These are phyloP conservation scores for Agaricales sp. DNA, from an alignment of 1,284 basidiomycete genomes.

Conservation along the genomic window DNA sequence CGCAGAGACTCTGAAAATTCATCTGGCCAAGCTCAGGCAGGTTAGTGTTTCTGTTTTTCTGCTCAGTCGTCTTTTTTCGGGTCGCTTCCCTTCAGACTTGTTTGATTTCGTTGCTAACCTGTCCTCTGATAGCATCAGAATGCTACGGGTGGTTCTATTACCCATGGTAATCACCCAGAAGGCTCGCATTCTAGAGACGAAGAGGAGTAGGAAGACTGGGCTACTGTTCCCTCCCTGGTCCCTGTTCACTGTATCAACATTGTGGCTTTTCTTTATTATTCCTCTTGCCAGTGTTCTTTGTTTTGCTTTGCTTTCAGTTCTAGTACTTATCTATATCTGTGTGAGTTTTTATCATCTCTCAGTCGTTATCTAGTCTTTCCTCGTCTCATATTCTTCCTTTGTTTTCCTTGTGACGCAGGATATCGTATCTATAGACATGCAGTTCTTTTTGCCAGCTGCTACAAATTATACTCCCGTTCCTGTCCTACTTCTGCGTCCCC, in stretches of 20 bases:
- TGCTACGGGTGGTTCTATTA: not conserved
- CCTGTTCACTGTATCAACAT: not conserved
- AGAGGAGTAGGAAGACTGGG: not conserved
- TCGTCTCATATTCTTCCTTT: not conserved
- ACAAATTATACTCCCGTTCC: too few species aligned
- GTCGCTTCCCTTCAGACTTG: not conserved
- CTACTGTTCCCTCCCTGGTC: not conserved
- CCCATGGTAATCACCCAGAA: not conserved
- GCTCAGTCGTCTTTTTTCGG: not conserved
- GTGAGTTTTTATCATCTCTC: not conserved
- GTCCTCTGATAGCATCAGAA: not conserved
- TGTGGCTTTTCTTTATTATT: not conserved
- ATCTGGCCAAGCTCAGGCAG: slow-evolving; percentile 81
- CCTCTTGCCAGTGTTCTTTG: not conserved
- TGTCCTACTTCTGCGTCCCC: too few species aligned
- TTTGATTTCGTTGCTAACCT: not conserved
- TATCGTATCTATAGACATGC: too few species aligned
- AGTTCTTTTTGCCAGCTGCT: too few species aligned
- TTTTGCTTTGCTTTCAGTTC: not conserved
- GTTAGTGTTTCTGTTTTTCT: slow-evolving; percentile 26
- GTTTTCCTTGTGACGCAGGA: not conserved
- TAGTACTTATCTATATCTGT: not conserved
- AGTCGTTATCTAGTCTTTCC: not conserved
- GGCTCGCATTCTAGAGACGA: not conserved
- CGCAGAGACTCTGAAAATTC: slow-evolving; percentile 81